phyloP scores from a whole-genome alignment of 805 yeast species.

The Teunomyces tritomae region DNA sequence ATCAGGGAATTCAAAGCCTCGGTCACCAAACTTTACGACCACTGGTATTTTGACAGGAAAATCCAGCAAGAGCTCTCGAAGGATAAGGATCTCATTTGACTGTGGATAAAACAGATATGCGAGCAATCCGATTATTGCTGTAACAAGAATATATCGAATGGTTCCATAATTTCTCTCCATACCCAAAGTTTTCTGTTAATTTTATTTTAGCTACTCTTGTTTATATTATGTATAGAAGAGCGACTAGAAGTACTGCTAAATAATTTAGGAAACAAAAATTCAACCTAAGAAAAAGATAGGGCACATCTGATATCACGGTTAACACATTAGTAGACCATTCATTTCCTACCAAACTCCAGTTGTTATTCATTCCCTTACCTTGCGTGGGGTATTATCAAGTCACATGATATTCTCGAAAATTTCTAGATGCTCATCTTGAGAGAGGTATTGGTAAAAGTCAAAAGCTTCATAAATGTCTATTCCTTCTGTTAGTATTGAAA shows the following conservation, averaged over 20 bases:
- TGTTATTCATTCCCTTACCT: no score
- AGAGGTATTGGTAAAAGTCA: neutral
- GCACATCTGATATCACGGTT: no score
- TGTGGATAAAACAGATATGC: neutral
- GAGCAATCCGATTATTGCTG: neutral
- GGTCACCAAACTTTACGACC: conserved; percentile 23
- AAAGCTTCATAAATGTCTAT: conserved; percentile 21
- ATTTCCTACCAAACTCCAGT: no score
- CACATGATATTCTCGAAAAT: conserved; percentile 1
- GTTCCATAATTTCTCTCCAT: neutral
- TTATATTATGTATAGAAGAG: neutral
- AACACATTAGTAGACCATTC: no score
- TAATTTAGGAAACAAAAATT: no score
- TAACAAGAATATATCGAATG: neutral
- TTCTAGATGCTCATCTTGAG: neutral
- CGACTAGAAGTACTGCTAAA: no score
- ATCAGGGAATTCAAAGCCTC: conserved; percentile 63
- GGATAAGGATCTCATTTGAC: neutral
- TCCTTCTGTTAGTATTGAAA: conserved; percentile 29
- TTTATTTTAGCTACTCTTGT: neutral
- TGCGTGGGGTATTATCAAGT: neutral
- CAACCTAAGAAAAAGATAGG: no score
- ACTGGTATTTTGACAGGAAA: neutral
- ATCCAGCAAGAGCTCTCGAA: conserved; percentile 19
- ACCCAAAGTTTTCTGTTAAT: neutral